Evolutionary conservation across 2,329 filamentous ascomycete genomes (phyloP).

Genomic region (Cryphonectria radicalis): DNA sequence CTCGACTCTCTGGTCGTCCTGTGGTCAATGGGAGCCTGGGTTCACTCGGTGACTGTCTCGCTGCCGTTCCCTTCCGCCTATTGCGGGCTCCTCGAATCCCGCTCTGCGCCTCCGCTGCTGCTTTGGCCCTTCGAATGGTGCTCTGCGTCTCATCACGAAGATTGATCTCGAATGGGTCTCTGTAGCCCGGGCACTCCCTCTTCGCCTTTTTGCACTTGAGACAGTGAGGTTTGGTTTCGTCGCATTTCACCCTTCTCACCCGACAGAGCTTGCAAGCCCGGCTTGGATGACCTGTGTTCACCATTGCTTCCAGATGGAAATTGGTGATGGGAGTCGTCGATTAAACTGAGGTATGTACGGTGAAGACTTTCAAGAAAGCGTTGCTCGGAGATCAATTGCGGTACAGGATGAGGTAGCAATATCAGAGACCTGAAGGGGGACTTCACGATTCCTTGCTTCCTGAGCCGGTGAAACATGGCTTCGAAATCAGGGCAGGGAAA

Average conservation of each 20-base stretch:
- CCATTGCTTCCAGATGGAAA: slow-evolving; percentile 27
- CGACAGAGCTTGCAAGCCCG: slow-evolving; percentile 35
- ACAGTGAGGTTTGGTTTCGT: slow-evolving; percentile 34
- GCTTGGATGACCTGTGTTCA: slow-evolving; percentile 36
- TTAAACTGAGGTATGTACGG: not conserved
- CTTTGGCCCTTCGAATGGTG: slow-evolving; percentile 32
- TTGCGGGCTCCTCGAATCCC: slow-evolving; percentile 8
- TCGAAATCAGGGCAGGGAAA: not conserved
- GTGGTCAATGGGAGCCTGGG: not conserved
- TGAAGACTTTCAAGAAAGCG: not conserved
- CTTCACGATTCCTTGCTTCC: not conserved
- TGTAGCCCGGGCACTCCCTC: slow-evolving; percentile 35
- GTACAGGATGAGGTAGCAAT: not conserved
- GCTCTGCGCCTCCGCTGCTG: slow-evolving; percentile 20
- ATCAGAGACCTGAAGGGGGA: not conserved
- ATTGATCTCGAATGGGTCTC: slow-evolving; percentile 35
- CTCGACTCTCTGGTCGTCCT: slow-evolving; percentile 3
- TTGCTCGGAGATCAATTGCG: not conserved
- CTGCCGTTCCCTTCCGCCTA: not conserved
- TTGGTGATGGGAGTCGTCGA: not conserved
- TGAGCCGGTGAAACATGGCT: not conserved
- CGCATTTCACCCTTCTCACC: slow-evolving; percentile 34
- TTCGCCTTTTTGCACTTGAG: slow-evolving; percentile 35
- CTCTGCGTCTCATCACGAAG: slow-evolving; percentile 35
- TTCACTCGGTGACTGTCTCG: slow-evolving; percentile 16